Percentiles rank a stretch among this genome's conserved stretches.
Conservation (phyloP, 2,329 filamentous ascomycete genomes). For the Elsinoe fawcettii region DNA sequence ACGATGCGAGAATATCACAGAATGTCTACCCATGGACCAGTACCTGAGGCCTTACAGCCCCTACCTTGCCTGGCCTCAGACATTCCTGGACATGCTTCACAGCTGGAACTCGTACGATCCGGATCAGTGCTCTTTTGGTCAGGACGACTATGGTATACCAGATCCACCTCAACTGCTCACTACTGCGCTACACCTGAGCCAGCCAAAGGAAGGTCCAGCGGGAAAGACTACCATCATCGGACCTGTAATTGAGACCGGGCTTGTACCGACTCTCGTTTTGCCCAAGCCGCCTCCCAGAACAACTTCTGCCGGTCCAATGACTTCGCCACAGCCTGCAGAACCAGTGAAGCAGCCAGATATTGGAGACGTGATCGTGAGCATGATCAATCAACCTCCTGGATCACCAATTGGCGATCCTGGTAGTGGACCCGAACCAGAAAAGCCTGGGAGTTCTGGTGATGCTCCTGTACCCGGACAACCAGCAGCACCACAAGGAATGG, state of each 20-base stretch:
- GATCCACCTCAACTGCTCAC: not conserved
- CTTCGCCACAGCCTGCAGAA: not conserved
- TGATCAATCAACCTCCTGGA: not conserved
- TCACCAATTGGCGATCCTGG: no score
- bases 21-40: no score
- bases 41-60: no score
- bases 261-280: not conserved
- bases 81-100: no score
- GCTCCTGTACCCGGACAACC: no score
- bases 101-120: no score
- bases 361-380: not conserved
- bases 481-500: no score
- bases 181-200: not conserved
- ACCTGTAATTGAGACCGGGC: not conserved
- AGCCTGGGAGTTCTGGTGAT: no score
- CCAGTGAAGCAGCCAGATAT: not conserved
- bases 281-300: not conserved
- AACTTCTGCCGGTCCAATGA: not conserved
- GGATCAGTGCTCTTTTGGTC: no score
- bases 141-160: not conserved
- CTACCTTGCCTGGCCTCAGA: no score
- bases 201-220: not conserved
- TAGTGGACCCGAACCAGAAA: no score
- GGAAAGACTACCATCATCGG: not conserved
- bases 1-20: no score